Percentiles rank a stretch among this genome's conserved stretches.
These are phyloP conservation scores for Wickerhamomyces bisporus DNA, from an alignment of 805 yeast species.

Conservation along the genomic window DNA sequence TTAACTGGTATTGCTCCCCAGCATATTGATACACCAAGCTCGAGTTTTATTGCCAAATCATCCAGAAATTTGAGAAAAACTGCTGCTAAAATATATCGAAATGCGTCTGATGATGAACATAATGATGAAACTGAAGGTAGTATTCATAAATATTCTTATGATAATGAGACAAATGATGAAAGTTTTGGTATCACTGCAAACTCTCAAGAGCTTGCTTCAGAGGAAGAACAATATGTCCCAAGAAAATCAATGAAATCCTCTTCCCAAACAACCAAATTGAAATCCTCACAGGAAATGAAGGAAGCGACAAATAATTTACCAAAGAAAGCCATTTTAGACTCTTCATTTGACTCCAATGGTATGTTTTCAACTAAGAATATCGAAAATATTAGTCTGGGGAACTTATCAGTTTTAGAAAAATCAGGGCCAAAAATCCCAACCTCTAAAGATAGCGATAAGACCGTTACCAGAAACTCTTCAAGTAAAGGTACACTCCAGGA, in stretches of 20 bases:
- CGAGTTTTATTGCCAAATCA: not conserved
- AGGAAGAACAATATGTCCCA: constrained; percentile 10
- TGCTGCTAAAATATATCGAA: not conserved
- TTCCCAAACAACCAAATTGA: constrained; percentile 7
- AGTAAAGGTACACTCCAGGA: constrained; percentile 8
- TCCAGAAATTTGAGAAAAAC: not conserved
- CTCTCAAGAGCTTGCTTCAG: constrained; percentile 13
- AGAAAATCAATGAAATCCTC: constrained; percentile 5
- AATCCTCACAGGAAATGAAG: not conserved
- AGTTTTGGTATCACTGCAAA: constrained; percentile 22
- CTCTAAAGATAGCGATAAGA: not conserved
- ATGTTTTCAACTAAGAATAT: constrained; percentile 14
- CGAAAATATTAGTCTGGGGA: constrained; percentile 4
- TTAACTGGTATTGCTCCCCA: too few species aligned
- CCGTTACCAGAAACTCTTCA: not conserved
- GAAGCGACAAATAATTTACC: constrained; percentile 2
- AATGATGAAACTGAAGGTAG: not conserved
- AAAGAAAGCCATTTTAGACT: constrained; percentile 14
- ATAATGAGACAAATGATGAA: constrained; percentile 12
- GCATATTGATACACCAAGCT: not conserved
- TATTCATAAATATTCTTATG: too few species aligned
- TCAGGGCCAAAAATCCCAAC: not conserved
- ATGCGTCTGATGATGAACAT: not conserved
- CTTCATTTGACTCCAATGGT: constrained; percentile 18
- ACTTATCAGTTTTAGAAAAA: not conserved